Percentiles rank a stretch among this genome's conserved stretches.
These are phyloP conservation scores for Diddensiella transvaalensis DNA, from an alignment of 805 yeast species.

Conservation along the genomic window DNA sequence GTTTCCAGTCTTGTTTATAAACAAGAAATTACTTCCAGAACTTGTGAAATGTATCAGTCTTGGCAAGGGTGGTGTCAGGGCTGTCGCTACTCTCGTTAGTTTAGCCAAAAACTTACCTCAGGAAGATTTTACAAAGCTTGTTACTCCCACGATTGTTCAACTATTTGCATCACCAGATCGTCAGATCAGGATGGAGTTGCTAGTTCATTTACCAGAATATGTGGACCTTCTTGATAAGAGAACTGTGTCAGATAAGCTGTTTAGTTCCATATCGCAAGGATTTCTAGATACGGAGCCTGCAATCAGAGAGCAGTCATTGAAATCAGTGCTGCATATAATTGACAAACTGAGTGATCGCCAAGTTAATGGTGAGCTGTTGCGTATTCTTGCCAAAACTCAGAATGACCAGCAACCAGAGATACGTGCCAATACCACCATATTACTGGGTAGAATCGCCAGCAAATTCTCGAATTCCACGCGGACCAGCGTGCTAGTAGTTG, in stretches of 20 bases:
- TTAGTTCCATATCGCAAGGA: constrained; percentile 69
- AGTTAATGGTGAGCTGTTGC: constrained; percentile 77
- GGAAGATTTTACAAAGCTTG: constrained; percentile 38
- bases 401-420: constrained; percentile 72
- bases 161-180: constrained; percentile 70
- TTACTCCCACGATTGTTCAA: constrained; percentile 62
- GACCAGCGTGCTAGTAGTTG: constrained; percentile 78
- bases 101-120: constrained; percentile 29
- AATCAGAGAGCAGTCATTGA: constrained; percentile 77
- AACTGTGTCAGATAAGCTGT: constrained; percentile 67
- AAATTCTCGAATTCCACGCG: constrained; percentile 54
- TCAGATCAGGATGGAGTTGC: constrained; percentile 66
- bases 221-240: constrained; percentile 48
- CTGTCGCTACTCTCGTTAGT: constrained; percentile 31
- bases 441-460: constrained; percentile 62
- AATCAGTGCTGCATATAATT: constrained; percentile 55
- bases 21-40: constrained; percentile 67
- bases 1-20: constrained; percentile 52
- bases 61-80: constrained; percentile 31
- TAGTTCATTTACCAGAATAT: constrained; percentile 58
- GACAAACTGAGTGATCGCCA: constrained; percentile 71
- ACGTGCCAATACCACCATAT: constrained; percentile 69
- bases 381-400: constrained; percentile 78
- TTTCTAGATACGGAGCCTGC: constrained; percentile 78
- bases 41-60: constrained; percentile 41